These are phyloP conservation scores for Pichia pseudocactophila DNA, from an alignment of 805 yeast genomes.

Conservation along the genomic window DNA sequence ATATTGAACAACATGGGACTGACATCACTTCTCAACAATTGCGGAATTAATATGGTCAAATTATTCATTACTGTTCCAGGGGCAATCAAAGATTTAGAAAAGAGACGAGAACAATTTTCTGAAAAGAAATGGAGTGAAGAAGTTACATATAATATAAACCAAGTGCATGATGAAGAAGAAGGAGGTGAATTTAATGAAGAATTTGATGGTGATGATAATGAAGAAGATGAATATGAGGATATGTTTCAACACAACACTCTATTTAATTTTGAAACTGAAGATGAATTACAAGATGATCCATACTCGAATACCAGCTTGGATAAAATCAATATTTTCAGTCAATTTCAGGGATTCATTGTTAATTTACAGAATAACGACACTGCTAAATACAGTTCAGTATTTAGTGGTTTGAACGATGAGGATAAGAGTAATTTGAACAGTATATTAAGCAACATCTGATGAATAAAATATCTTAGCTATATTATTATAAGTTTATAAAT, in stretches of 20 bases:
- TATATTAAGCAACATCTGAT: slow-evolving; percentile 7
- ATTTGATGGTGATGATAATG: slow-evolving; percentile 22
- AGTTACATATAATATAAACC: slow-evolving; percentile 11
- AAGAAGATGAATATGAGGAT: slow-evolving; percentile 28
- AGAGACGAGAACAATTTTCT: slow-evolving; percentile 46
- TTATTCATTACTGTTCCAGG: slow-evolving; percentile 56
- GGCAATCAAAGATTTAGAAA: slow-evolving; percentile 60
- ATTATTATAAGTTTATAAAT: background rate
- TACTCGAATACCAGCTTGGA: slow-evolving; percentile 75
- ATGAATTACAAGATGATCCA: slow-evolving; percentile 76
- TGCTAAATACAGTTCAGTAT: slow-evolving; percentile 18
- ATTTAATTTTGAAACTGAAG: slow-evolving; percentile 44
- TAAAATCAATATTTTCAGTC: slow-evolving; percentile 57
- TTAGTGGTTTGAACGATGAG: slow-evolving; percentile 16
- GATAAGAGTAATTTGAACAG: slow-evolving; percentile 19
- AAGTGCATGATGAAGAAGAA: slow-evolving; percentile 14
- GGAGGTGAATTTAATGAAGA: slow-evolving; percentile 25
- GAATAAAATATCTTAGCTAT: background rate
- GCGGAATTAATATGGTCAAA: slow-evolving; percentile 43
- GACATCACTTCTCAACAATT: slow-evolving; percentile 32
- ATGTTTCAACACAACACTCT: slow-evolving; percentile 23
- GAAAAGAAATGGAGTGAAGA: slow-evolving; percentile 15
- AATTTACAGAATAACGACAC: slow-evolving; percentile 39
- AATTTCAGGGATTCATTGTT: slow-evolving; percentile 48
- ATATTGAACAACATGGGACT: slow-evolving; percentile 21